Evolutionary conservation across 2,329 filamentous ascomycete species (phyloP).

Genomic region (Pseudocercospora vitis): DNA sequence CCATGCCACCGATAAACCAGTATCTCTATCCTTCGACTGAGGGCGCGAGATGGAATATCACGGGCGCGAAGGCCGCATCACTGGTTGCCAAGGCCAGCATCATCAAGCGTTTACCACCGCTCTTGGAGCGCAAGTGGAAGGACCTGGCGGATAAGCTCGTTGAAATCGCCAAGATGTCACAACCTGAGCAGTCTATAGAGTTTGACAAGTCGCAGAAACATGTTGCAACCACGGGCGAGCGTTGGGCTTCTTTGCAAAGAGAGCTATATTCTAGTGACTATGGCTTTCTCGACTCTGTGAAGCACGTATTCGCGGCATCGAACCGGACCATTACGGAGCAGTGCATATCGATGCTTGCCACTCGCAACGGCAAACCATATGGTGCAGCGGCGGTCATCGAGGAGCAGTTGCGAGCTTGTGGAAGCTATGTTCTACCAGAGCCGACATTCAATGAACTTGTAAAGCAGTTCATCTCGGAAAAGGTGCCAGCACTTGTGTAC

Average conservation of each 20-base stretch:
- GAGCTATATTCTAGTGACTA: conserved; percentile 38
- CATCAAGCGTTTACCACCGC: conserved; percentile 27
- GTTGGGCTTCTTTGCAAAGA: conserved; percentile 60
- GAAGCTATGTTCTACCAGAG: conserved; percentile 43
- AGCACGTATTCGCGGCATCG: conserved; percentile 37
- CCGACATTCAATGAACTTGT: conserved; percentile 45
- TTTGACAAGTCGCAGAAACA: conserved; percentile 70
- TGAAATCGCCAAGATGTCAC: conserved; percentile 67
- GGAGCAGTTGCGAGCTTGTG: conserved; percentile 50
- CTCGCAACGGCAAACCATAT: conserved; percentile 65
- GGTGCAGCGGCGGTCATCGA: conserved; percentile 62
- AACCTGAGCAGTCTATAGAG: conserved; percentile 79
- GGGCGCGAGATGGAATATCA: conserved; percentile 53
- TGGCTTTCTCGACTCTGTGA: conserved; percentile 29
- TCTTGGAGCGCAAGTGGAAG: conserved; percentile 61
- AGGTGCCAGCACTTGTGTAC: conserved; percentile 60
- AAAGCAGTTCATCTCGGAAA: conserved; percentile 52
- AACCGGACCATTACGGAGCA: conserved; percentile 47
- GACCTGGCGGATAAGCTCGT: conserved; percentile 62
- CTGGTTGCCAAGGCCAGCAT: conserved; percentile 42
- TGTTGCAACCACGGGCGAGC: conserved; percentile 64
- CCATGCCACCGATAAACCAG: conserved; percentile 56
- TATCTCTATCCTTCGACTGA: conserved; percentile 53
- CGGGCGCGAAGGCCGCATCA: conserved; percentile 44
- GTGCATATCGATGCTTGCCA: conserved; percentile 52